Conservation (phyloP, 2,329 filamentous ascomycete genomes). For the Didymella exigua region DNA sequence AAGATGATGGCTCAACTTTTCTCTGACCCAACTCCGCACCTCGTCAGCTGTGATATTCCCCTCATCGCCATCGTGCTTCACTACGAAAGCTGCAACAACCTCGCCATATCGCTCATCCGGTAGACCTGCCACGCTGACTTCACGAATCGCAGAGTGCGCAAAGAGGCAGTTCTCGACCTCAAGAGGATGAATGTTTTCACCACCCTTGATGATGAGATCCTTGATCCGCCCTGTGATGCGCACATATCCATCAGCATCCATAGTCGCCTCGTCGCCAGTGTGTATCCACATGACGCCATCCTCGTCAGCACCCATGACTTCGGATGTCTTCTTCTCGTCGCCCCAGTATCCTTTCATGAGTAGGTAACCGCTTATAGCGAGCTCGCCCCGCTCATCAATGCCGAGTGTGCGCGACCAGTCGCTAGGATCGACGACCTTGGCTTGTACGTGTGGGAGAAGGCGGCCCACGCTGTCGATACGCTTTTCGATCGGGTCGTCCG, state of each 20-base stretch:
- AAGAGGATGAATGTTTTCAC: slow-evolving; percentile 94
- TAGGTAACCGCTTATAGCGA: slow-evolving; percentile 82
- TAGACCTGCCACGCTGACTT: slow-evolving; percentile 83
- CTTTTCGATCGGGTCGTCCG: slow-evolving; percentile 73
- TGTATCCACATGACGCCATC: slow-evolving; percentile 78
- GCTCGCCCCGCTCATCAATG: slow-evolving; percentile 73
- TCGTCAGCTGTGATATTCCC: slow-evolving; percentile 60
- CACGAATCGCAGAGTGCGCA: slow-evolving; percentile 69
- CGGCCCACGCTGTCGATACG: slow-evolving; percentile 77
- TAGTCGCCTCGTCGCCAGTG: slow-evolving; percentile 87
- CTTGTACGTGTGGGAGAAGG: slow-evolving; percentile 80
- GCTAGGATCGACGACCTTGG: slow-evolving; percentile 75
- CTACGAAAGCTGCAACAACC: slow-evolving; percentile 81
- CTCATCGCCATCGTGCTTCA: slow-evolving; percentile 52
- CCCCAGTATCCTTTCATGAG: slow-evolving; percentile 91
- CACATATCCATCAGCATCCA: slow-evolving; percentile 83
- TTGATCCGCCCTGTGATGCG: slow-evolving; percentile 91
- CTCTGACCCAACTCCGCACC: slow-evolving; percentile 73
- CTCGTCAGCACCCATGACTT: slow-evolving; percentile 67
- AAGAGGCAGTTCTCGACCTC: slow-evolving; percentile 91
- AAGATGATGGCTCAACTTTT: slow-evolving; percentile 72
- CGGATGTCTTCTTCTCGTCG: slow-evolving; percentile 71
- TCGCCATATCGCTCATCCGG: slow-evolving; percentile 85
- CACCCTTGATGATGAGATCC: slow-evolving; percentile 91
- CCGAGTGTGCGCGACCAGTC: slow-evolving; percentile 66